Evolutionary conservation across 352 stramenopile genomes (phyloP), one percentile per base, ranked within the genome.

Genomic region (Phytophthora europaea): DNA sequence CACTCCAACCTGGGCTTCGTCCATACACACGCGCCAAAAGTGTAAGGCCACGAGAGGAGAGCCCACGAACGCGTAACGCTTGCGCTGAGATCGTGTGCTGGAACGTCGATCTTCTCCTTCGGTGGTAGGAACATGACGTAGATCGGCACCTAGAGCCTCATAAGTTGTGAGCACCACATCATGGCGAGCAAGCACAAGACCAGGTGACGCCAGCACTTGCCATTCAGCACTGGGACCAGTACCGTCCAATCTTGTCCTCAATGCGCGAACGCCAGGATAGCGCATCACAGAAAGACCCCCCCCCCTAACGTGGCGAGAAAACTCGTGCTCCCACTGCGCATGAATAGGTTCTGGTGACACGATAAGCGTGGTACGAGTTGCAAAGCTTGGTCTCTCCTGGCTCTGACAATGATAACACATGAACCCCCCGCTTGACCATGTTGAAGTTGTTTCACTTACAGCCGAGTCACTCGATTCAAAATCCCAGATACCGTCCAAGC

Each of bases 151-250:
- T 8, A 99, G 80, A 4, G 84, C 82, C 69, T 97, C 87, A 61
- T 98, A 99, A 1, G 92, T 98, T 1, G 93, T 97, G 16, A 99
- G 75, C 16, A 98, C 87, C 18, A 99, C 85, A 69, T 99, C 94
- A 31, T 91, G 95, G 22, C 86, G 79, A 18, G 90, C 87, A 36
- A 98, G 72, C 6, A 78, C 38, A 18, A 79, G 57, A 0, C 85
- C 79, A 1, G 70, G 68, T 18, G 71, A 83, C 23, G 81, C 78
- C 26, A 94, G 70, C 4, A 94, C 45, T 51, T 82, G 67, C 88
- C 88, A 94, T 45, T 87, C 78, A 4, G 73, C 74, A 33, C 68
- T 83, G 6, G 85, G 88, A 0, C 79, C 70, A 0, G 22, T 57
- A 28, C 61, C 60, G 2, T 72, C 36, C 34, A 91, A 60, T 13